These are phyloP conservation scores for Eucalyptus pumila DNA, from an alignment of 345 rosid species.

Conservation along the genomic window DNA sequence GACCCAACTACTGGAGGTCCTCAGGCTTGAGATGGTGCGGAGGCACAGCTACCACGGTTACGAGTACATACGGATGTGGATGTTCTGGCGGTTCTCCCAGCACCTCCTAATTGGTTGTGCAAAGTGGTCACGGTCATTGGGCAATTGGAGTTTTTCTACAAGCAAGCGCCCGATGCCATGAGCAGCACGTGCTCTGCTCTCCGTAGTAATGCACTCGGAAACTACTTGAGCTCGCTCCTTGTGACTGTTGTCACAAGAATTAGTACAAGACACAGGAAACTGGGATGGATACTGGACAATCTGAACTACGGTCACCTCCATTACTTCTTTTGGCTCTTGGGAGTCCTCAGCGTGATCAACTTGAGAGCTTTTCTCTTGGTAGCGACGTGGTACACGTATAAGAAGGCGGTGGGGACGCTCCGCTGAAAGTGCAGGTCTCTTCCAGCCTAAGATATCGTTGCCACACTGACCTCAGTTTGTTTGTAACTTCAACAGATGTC, in stretches of 20 bases:
- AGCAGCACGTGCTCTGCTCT: conserved; percentile 39
- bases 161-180: conserved; percentile 44
- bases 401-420: conserved; percentile 3
- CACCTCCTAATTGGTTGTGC: conserved; percentile 36
- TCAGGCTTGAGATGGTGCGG: conserved; percentile 1
- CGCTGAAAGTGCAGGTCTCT: background rate
- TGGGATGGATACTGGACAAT: conserved; percentile 25
- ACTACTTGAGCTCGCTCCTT: conserved; percentile 21
- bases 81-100: conserved; percentile 40
- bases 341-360: conserved; percentile 12
- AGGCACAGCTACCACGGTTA: conserved; percentile 3
- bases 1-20: conserved; percentile 16
- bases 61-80: conserved; percentile 9
- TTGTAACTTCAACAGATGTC: background rate
- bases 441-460: background rate
- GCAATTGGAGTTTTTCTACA: conserved; percentile 34
- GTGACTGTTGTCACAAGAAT: conserved; percentile 9
- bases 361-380: conserved; percentile 7
- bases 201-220: conserved; percentile 15
- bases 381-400: conserved; percentile 27
- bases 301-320: conserved; percentile 24
- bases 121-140: conserved; percentile 34
- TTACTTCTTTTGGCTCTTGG: conserved; percentile 33
- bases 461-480: background rate
- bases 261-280: conserved; percentile 10